Conservation (phyloP, 176 grass and related monocot genomes). For the Lolium rigidum region DNA sequence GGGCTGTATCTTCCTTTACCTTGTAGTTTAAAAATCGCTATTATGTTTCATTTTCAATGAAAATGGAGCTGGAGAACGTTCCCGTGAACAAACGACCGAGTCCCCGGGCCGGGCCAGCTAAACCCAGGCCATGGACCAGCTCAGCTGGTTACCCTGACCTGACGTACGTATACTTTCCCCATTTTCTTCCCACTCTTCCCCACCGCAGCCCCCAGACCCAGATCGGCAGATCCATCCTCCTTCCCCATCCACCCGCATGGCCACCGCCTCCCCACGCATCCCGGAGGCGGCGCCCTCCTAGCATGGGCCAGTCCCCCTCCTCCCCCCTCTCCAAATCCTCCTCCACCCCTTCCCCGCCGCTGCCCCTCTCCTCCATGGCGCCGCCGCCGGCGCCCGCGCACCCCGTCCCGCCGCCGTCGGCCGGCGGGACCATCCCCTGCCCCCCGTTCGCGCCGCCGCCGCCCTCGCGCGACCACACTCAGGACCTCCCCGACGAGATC, state of each 20-base stretch:
- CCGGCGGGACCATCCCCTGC: no score
- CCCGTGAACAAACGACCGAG: background rate
- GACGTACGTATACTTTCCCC: slow-evolving; percentile 33
- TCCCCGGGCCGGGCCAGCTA: background rate
- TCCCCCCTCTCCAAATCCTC: slow-evolving; percentile 37
- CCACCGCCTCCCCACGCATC: slow-evolving; percentile 39
- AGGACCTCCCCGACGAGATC: slow-evolving; percentile 90
- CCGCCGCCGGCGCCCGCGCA: slow-evolving; percentile 32
- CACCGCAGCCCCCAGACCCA: no score
- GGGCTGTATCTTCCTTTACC: no score
- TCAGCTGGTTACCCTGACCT: background rate
- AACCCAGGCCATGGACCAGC: background rate
- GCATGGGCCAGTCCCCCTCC: slow-evolving; percentile 52
- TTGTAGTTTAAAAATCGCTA: no score
- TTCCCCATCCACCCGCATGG: slow-evolving; percentile 38
- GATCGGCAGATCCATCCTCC: slow-evolving; percentile 56
- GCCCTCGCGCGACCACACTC: slow-evolving; percentile 63
- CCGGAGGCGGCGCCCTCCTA: slow-evolving; percentile 34
- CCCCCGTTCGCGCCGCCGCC: background rate
- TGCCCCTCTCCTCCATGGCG: slow-evolving; percentile 45
- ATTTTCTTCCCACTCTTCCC: background rate
- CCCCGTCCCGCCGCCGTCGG: no score
- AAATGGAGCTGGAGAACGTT: no score
- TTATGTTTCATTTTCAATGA: no score
- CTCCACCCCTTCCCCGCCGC: slow-evolving; percentile 15